Evolutionary conservation across 1,139 yeast species (phyloP).

Genomic region (Nakaseomyces uthaithaninus): DNA sequence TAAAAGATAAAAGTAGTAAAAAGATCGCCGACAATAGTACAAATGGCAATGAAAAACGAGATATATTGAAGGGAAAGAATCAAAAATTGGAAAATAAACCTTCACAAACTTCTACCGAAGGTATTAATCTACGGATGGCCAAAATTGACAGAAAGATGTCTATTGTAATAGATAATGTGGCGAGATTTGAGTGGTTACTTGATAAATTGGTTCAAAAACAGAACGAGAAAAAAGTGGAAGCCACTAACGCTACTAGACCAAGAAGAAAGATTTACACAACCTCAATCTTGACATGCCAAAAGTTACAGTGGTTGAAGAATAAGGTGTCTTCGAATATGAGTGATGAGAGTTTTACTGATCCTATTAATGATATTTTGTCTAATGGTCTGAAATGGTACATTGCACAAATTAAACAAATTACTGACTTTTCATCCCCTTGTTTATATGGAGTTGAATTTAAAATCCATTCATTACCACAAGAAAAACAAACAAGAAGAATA

Average conservation of each 20-base stretch:
- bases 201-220: slow-evolving; percentile 12
- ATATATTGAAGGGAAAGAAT: neutral
- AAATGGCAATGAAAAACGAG: slow-evolving; percentile 3
- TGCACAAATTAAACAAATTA: slow-evolving; percentile 19
- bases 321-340: slow-evolving; percentile 12
- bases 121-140: slow-evolving; percentile 14
- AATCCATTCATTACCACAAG: slow-evolving; percentile 21
- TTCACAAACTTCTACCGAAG: neutral
- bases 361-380: slow-evolving; percentile 17
- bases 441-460: slow-evolving; percentile 13
- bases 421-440: slow-evolving; percentile 21
- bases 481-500: slow-evolving; percentile 19
- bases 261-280: slow-evolving; percentile 17
- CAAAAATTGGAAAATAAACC: neutral
- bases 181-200: slow-evolving; percentile 19
- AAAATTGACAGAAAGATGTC: slow-evolving; percentile 22
- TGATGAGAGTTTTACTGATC: slow-evolving; percentile 14
- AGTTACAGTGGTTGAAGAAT: slow-evolving; percentile 21
- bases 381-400: slow-evolving; percentile 24
- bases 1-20: slow-evolving; percentile 1
- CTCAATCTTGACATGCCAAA: slow-evolving; percentile 19
- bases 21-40: neutral
- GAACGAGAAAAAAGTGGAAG: slow-evolving; percentile 1
- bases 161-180: slow-evolving; percentile 18
- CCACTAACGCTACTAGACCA: slow-evolving; percentile 11